Conservation (phyloP, 2,329 filamentous ascomycete species). For the Diaporthe ampelina region DNA sequence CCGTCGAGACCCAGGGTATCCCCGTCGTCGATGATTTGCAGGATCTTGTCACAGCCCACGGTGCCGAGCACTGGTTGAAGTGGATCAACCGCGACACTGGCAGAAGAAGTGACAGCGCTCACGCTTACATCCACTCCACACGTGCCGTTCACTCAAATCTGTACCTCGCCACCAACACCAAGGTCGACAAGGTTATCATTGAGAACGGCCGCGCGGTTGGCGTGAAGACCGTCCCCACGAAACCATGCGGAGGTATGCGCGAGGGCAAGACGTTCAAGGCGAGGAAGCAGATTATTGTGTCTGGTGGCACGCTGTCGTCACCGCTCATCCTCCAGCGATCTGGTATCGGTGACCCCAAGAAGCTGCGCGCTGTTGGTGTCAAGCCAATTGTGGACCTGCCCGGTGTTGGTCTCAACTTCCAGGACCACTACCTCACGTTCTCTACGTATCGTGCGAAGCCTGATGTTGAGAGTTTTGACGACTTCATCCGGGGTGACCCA, state of each 20-base stretch:
- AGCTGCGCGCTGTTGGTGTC: slow-evolving; percentile 77
- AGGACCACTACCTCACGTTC: slow-evolving; percentile 82
- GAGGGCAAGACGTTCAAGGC: slow-evolving; percentile 70
- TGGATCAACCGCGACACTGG: slow-evolving; percentile 85
- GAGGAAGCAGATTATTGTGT: slow-evolving; percentile 81
- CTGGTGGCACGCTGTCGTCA: slow-evolving; percentile 79
- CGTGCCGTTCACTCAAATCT: slow-evolving; percentile 78
- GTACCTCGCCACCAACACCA: slow-evolving; percentile 81
- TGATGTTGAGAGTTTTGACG: slow-evolving; percentile 82
- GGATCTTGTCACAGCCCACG: slow-evolving; percentile 76
- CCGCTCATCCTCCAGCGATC: slow-evolving; percentile 82
- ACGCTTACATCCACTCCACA: slow-evolving; percentile 84
- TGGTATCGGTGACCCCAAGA: slow-evolving; percentile 79
- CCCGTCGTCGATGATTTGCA: slow-evolving; percentile 83
- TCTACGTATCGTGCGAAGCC: slow-evolving; percentile 80
- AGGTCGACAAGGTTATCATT: slow-evolving; percentile 82
- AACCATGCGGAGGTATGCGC: slow-evolving; percentile 68
- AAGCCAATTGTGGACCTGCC: slow-evolving; percentile 79
- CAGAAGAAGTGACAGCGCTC: slow-evolving; percentile 81
- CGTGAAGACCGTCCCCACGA: slow-evolving; percentile 78
- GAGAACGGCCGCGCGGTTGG: slow-evolving; percentile 80
- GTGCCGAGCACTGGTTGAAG: slow-evolving; percentile 87
- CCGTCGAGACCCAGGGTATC: slow-evolving; percentile 80
- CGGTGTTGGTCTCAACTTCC: slow-evolving; percentile 82
- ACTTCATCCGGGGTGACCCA: slow-evolving; percentile 81